Conservation (phyloP, 306 rosid species). For the Betula pendula region DNA sequence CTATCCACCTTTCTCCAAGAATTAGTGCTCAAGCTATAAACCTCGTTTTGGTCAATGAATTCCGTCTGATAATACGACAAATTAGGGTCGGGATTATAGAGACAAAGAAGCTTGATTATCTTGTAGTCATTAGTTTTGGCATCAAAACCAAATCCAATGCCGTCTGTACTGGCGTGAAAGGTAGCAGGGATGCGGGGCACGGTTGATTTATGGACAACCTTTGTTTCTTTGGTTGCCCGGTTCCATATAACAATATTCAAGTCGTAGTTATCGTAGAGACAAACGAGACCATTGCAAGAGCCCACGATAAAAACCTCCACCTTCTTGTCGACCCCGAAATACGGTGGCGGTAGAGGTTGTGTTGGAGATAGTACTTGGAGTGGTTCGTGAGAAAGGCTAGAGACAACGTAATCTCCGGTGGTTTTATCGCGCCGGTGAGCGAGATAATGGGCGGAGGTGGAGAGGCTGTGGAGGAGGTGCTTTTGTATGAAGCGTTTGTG, state of each 20-base stretch:
- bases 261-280: not conserved
- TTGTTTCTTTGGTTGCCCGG: not conserved
- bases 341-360: not conserved
- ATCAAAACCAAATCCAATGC: not conserved
- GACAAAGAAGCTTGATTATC: not conserved
- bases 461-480: not conserved
- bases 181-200: too few species aligned
- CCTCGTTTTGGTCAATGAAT: not conserved
- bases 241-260: not conserved
- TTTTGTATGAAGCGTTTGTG: not conserved
- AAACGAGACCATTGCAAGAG: not conserved
- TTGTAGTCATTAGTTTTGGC: not conserved
- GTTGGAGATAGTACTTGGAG: not conserved
- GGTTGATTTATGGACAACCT: not conserved
- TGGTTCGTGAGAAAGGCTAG: too few species aligned
- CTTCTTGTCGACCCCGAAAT: not conserved
- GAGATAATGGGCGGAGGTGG: not conserved
- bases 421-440: not conserved
- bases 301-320: not conserved
- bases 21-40: not conserved
- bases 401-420: not conserved
- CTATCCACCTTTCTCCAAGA: not conserved
- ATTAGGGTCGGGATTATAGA: not conserved
- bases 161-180: too few species aligned
- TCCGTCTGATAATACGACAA: not conserved